Percentiles rank a stretch among this genome's conserved stretches.
Conservation (phyloP, 805 yeast genomes). For the Candida alai region DNA sequence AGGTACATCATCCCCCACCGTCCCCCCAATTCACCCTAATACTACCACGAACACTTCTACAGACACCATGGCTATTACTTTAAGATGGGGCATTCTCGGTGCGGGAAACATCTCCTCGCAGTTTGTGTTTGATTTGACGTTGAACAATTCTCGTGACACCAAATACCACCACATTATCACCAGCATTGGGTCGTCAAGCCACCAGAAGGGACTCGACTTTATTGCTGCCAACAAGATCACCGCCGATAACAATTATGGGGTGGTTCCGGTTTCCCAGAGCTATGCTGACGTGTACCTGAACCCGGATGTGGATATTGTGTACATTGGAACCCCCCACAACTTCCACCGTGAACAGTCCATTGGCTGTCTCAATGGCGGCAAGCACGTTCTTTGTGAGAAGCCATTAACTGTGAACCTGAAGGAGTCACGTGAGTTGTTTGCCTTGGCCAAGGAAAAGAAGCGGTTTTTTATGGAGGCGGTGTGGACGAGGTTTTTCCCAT, state of each 20-base stretch:
- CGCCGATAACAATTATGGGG: constrained; percentile 21
- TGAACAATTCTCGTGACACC: constrained; percentile 21
- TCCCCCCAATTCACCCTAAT: too few relatives aligned
- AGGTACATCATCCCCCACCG: not conserved
- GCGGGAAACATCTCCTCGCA: constrained; percentile 47
- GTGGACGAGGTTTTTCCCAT: constrained; percentile 56
- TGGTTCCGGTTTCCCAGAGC: constrained; percentile 21
- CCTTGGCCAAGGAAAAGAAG: constrained; percentile 40
- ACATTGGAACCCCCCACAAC: constrained; percentile 54
- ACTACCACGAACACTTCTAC: too few relatives aligned
- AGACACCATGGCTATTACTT: constrained; percentile 6
- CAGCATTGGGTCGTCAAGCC: constrained; percentile 38
- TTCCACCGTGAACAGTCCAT: constrained; percentile 46
- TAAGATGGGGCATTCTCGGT: constrained; percentile 48
- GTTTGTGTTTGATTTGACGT: constrained; percentile 37
- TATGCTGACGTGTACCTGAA: constrained; percentile 45
- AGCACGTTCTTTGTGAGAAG: constrained; percentile 54
- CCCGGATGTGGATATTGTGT: constrained; percentile 44
- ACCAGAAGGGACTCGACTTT: constrained; percentile 33
- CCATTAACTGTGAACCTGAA: constrained; percentile 47
- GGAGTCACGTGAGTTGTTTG: constrained; percentile 41
- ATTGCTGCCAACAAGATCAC: constrained; percentile 16
- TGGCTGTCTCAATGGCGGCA: constrained; percentile 40
- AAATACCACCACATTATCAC: constrained; percentile 29
- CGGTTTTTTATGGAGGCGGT: constrained; percentile 56